phyloP scores from a whole-genome alignment of 1,284 basidiomycete genomes.

The Puccinia brachypodii region DNA sequence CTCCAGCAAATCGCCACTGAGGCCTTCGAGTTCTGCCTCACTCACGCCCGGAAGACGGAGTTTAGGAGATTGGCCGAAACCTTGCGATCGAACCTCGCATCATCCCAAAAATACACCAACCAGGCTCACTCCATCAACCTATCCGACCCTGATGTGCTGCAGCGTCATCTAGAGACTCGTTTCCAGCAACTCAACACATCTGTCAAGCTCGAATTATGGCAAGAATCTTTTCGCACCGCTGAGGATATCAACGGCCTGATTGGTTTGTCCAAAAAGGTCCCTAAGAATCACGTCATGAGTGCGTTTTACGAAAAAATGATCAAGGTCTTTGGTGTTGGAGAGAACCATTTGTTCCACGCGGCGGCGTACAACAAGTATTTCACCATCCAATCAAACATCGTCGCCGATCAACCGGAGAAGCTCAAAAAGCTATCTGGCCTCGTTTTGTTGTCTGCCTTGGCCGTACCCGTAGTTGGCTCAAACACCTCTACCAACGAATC shows the following conservation, averaged over 20 bases:
- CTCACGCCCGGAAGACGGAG: slow-evolving; percentile 91
- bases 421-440: slow-evolving; percentile 70
- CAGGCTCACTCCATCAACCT: slow-evolving; percentile 98
- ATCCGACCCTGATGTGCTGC: slow-evolving; percentile 90
- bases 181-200: slow-evolving; percentile 98
- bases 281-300: slow-evolving; percentile 94
- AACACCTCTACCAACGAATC: slow-evolving; percentile 61
- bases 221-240: slow-evolving; percentile 96
- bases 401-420: slow-evolving; percentile 73
- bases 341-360: slow-evolving; percentile 90
- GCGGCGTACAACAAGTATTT: slow-evolving; percentile 90
- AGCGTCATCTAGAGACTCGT: slow-evolving; percentile 95
- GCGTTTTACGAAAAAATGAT: slow-evolving; percentile 99
- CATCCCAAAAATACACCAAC: slow-evolving; percentile 92
- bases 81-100: slow-evolving; percentile 88
- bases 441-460: slow-evolving; percentile 87
- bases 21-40: slow-evolving; percentile 94
- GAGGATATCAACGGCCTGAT: slow-evolving; percentile 98
- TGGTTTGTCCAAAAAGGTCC: slow-evolving; percentile 74
- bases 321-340: slow-evolving; percentile 86
- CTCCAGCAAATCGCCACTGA: slow-evolving; percentile 87
- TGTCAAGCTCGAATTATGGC: slow-evolving; percentile 98
- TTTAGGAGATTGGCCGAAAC: slow-evolving; percentile 97
- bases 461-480: slow-evolving; percentile 80
- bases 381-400: slow-evolving; percentile 62